These are phyloP conservation scores for Fusarium heterosporum DNA, from an alignment of 2,329 filamentous ascomycete species.

Conservation along the genomic window DNA sequence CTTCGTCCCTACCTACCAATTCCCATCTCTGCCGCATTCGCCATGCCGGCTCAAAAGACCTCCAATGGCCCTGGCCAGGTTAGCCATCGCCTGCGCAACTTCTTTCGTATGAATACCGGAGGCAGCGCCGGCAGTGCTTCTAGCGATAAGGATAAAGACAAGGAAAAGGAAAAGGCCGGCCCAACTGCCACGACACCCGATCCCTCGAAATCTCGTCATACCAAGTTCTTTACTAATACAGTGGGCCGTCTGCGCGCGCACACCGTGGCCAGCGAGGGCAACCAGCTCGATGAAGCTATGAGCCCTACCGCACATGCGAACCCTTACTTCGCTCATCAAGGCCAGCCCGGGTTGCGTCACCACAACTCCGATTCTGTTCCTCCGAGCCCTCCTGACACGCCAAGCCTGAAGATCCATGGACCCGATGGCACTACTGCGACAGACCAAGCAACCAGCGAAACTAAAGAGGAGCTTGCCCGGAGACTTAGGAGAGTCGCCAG, in stretches of 20 bases:
- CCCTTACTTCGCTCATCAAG: slow-evolving; percentile 97
- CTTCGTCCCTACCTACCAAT: slow-evolving; percentile 23
- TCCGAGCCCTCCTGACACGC: slow-evolving; percentile 91
- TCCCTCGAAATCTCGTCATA: slow-evolving; percentile 77
- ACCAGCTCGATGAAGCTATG: slow-evolving; percentile 86
- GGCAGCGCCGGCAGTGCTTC: slow-evolving; percentile 54
- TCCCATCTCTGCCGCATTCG: slow-evolving; percentile 27
- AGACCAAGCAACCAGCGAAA: slow-evolving; percentile 77
- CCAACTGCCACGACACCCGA: slow-evolving; percentile 34
- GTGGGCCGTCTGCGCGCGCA: slow-evolving; percentile 89
- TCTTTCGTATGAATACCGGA: slow-evolving; percentile 73
- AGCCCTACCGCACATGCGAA: slow-evolving; percentile 96
- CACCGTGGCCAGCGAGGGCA: slow-evolving; percentile 92
- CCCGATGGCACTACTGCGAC: slow-evolving; percentile 70
- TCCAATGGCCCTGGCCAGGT: slow-evolving; percentile 67
- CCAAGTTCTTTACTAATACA: slow-evolving; percentile 86
- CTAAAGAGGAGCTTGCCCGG: slow-evolving; percentile 93
- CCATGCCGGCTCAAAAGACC: slow-evolving; percentile 67
- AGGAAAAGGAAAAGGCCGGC: slow-evolving; percentile 51
- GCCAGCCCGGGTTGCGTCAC: slow-evolving; percentile 90
- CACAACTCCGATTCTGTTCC: slow-evolving; percentile 95
- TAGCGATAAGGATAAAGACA: slow-evolving; percentile 55
- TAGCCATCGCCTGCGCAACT: slow-evolving; percentile 76
- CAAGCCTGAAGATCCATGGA: slow-evolving; percentile 78
- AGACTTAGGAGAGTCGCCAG: slow-evolving; percentile 95